Evolutionary conservation across 1,139 yeast genomes (phyloP).

Genomic region (Zygotorulaspora mrakii): DNA sequence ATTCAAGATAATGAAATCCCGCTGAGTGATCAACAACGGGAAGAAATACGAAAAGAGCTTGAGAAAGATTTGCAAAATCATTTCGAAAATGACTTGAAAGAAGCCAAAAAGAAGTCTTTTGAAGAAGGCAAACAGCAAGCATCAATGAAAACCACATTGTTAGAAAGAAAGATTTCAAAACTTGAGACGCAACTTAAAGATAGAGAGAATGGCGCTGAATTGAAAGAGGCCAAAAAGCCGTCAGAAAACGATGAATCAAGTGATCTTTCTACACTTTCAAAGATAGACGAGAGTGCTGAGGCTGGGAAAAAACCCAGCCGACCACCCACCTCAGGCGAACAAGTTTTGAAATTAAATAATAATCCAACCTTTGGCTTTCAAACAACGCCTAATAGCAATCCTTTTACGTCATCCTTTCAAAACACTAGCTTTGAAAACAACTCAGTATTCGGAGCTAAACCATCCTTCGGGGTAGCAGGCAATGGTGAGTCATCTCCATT

Average conservation of each 20-base stretch:
- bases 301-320: slow-evolving; percentile 2
- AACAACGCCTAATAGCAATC: slow-evolving; percentile 9
- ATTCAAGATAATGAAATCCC: slow-evolving; percentile 16
- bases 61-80: slow-evolving; percentile 21
- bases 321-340: slow-evolving; percentile 11
- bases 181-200: slow-evolving; percentile 23
- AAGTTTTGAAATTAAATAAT: slow-evolving; percentile 13
- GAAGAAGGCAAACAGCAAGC: slow-evolving; percentile 41
- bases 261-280: slow-evolving; percentile 9
- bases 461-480: slow-evolving; percentile 11
- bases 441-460: slow-evolving; percentile 12
- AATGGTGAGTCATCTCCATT: slow-evolving; percentile 1
- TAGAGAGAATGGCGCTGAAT: slow-evolving; percentile 1
- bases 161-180: slow-evolving; percentile 31
- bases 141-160: slow-evolving; percentile 34
- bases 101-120: slow-evolving; percentile 38
- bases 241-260: slow-evolving; percentile 1
- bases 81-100: slow-evolving; percentile 32
- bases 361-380: slow-evolving; percentile 11
- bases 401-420: slow-evolving; percentile 17
- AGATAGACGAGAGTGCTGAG: slow-evolving; percentile 13
- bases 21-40: slow-evolving; percentile 14
- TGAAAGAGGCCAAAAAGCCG: slow-evolving; percentile 2
- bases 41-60: slow-evolving; percentile 7
- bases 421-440: background rate